phyloP scores from a whole-genome alignment of 805 yeast species.

The Candida corydali region DNA sequence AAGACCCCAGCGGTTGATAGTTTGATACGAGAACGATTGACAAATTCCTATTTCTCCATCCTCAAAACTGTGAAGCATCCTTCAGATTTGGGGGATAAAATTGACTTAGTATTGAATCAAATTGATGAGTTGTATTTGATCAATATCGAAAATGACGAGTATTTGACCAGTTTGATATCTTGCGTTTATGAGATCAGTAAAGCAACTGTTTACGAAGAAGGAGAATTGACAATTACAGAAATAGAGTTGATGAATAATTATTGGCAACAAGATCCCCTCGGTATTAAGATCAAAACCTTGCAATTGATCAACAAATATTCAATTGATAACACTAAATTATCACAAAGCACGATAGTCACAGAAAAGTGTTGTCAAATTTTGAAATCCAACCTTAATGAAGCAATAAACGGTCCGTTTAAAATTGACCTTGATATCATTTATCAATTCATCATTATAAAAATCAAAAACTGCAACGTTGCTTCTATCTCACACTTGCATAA shows the following conservation, averaged over 20 bases:
- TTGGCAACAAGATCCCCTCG: constrained; percentile 49
- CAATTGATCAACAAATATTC: constrained; percentile 40
- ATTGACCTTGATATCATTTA: constrained; percentile 40
- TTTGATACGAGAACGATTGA: constrained; percentile 54
- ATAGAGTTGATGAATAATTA: constrained; percentile 23
- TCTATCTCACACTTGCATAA: constrained; percentile 43
- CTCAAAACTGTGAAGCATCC: constrained; percentile 53
- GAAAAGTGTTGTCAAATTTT: constrained; percentile 64
- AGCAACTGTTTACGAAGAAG: constrained; percentile 60
- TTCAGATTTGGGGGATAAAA: constrained; percentile 16
- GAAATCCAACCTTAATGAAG: constrained; percentile 61
- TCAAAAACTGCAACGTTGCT: constrained; percentile 20
- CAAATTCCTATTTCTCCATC: constrained; percentile 60
- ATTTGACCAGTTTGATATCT: constrained; percentile 51
- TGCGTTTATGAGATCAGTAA: constrained; percentile 71
- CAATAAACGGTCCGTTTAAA: constrained; percentile 62
- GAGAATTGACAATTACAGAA: constrained; percentile 38
- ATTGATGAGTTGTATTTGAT: constrained; percentile 10
- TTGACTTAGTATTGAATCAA: constrained; percentile 5
- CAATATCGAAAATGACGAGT: constrained; percentile 30
- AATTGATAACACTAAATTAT: constrained; percentile 30
- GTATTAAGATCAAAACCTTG: constrained; percentile 40
- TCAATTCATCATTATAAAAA: constrained; percentile 33
- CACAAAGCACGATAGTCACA: constrained; percentile 46
- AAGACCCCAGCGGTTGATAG: constrained; percentile 34